A percentile compares a stretch with the other conserved stretches of the same genome.
Evolutionary conservation across 768 basidiomycete species (phyloP).

Genomic region (Boletus reticulatus): DNA sequence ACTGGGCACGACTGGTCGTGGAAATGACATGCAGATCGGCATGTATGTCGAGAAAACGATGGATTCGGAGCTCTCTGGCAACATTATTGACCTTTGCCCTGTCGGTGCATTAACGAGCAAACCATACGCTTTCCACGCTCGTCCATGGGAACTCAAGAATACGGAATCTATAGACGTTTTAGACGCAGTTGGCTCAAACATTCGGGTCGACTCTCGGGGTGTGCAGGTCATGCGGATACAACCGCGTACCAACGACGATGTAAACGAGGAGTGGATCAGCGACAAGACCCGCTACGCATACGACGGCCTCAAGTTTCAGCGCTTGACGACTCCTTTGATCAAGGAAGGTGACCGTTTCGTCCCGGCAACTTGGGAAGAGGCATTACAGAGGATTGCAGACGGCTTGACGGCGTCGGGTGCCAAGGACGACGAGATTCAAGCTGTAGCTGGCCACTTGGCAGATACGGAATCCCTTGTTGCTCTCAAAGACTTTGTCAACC

Average conservation of each 20-base stretch:
- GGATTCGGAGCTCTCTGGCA: constrained; percentile 96
- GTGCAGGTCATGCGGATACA: constrained; percentile 97
- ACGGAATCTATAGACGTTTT: constrained; percentile 95
- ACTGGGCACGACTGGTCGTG: constrained; percentile 93
- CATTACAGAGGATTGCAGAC: constrained; percentile 71
- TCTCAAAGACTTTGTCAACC: constrained; percentile 90
- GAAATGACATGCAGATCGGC: constrained; percentile 98
- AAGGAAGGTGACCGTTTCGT: constrained; percentile 93
- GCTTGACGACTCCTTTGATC: constrained; percentile 87
- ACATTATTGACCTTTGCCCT: constrained; percentile 95
- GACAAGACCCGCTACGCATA: constrained; percentile 98
- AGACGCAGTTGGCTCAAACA: constrained; percentile 95
- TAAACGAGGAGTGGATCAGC: constrained; percentile 99
- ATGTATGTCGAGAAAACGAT: constrained; percentile 98
- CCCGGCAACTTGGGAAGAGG: constrained; percentile 87
- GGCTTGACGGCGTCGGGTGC: constrained; percentile 82
- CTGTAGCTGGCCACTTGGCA: constrained; percentile 87
- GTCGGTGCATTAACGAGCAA: constrained; percentile 98
- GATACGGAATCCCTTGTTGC: constrained; percentile 94
- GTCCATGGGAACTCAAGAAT: constrained; percentile 98
- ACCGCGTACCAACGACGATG: constrained; percentile 93
- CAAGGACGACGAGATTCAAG: constrained; percentile 89
- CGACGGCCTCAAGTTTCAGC: constrained; percentile 94
- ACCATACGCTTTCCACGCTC: constrained; percentile 95
- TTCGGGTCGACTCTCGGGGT: constrained; percentile 92